Conservation (phyloP, 2,329 filamentous ascomycete genomes). For the Arachnomyces sp. region DNA sequence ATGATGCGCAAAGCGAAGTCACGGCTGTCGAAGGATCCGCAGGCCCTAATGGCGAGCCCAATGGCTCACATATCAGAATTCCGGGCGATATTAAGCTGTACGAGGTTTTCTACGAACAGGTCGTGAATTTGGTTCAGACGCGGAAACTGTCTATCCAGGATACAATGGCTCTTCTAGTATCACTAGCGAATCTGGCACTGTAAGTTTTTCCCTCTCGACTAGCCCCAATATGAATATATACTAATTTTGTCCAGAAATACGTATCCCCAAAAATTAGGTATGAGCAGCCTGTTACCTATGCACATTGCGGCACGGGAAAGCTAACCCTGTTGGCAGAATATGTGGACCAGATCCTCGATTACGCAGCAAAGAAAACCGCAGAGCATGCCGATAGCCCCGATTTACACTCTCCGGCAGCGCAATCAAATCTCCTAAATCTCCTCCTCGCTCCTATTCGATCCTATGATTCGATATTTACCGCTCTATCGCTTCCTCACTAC, state of each 20-base stretch:
- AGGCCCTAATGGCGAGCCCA: slow-evolving; percentile 27
- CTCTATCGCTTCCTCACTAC: slow-evolving; percentile 83
- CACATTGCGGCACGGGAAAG: background rate
- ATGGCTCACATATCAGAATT: slow-evolving; percentile 31
- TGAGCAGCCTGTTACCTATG: slow-evolving; percentile 4
- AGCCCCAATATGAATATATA: slow-evolving; percentile 1
- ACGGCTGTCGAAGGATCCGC: slow-evolving; percentile 19
- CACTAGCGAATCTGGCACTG: slow-evolving; percentile 82
- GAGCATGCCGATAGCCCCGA: slow-evolving; percentile 95
- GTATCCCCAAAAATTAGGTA: slow-evolving; percentile 70
- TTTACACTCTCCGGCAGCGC: slow-evolving; percentile 76
- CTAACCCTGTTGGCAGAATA: slow-evolving; percentile 54
- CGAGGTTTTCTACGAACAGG: slow-evolving; percentile 95
- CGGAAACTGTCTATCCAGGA: slow-evolving; percentile 90
- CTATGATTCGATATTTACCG: slow-evolving; percentile 94
- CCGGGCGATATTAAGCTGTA: slow-evolving; percentile 75
- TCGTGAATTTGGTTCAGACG: slow-evolving; percentile 84
- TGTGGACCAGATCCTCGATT: slow-evolving; percentile 86
- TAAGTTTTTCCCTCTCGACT: slow-evolving; percentile 25
- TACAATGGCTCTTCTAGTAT: slow-evolving; percentile 88
- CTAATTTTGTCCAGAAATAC: slow-evolving; percentile 57
- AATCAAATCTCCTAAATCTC: slow-evolving; percentile 81
- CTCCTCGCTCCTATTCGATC: slow-evolving; percentile 84
- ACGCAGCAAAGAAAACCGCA: slow-evolving; percentile 75
- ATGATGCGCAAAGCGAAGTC: slow-evolving; percentile 18